Conservation (phyloP, 805 yeast species). For the Wickerhamomyces sydowiorum region DNA sequence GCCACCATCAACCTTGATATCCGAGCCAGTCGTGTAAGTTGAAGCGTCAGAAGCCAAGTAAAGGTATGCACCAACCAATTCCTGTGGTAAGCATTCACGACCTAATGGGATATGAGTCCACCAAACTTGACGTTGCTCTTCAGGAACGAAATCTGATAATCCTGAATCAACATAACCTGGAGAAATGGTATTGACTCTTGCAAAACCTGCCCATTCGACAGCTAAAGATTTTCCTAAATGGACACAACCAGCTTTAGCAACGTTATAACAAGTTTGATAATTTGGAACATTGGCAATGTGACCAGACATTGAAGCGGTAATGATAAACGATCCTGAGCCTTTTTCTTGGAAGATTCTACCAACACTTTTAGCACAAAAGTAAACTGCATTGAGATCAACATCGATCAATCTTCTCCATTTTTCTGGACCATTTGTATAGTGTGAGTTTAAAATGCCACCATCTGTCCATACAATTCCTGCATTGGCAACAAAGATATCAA, state of each 20-base stretch:
- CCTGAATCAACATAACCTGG: constrained; percentile 87
- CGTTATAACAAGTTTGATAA: constrained; percentile 75
- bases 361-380: constrained; percentile 68
- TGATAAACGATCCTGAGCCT: constrained; percentile 67
- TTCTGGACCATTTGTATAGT: constrained; percentile 29
- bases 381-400: constrained; percentile 75
- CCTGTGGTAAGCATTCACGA: constrained; percentile 68
- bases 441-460: constrained; percentile 47
- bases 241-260: constrained; percentile 73
- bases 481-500: constrained; percentile 83
- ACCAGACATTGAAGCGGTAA: constrained; percentile 84
- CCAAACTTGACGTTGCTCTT: constrained; percentile 44
- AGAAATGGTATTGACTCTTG: constrained; percentile 75
- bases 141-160: constrained; percentile 43
- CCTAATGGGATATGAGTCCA: constrained; percentile 56
- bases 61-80: constrained; percentile 73
- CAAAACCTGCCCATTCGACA: constrained; percentile 85
- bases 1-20: constrained; percentile 77
- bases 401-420: constrained; percentile 71
- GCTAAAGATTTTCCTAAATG: constrained; percentile 71
- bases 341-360: constrained; percentile 68
- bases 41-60: constrained; percentile 80
- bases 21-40: constrained; percentile 74
- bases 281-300: constrained; percentile 82
- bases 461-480: constrained; percentile 84